phyloP scores from a whole-genome alignment of 352 stramenopile species.

The Hyaloperonospora brassicae region DNA sequence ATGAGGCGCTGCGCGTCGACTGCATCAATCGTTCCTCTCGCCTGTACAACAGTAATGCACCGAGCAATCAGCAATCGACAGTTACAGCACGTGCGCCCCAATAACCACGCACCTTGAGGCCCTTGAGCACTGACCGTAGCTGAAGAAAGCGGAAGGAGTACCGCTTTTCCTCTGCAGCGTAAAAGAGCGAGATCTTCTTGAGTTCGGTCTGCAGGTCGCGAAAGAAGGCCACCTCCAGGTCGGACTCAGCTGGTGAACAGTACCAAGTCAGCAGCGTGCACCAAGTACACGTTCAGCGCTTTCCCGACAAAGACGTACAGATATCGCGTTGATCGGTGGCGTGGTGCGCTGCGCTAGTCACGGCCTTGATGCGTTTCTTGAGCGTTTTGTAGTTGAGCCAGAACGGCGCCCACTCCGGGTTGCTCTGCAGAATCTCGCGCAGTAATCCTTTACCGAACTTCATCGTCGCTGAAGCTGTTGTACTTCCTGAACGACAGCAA shows the following conservation, averaged over 20 bases:
- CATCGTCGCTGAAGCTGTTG: constrained; percentile 27
- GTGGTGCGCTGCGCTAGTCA: constrained; percentile 37
- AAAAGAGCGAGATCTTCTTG: constrained; percentile 80
- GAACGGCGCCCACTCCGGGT: constrained; percentile 75
- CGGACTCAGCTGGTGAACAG: constrained; percentile 39
- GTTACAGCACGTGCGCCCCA: neutral
- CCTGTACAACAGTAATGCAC: constrained; percentile 15
- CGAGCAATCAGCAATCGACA: neutral
- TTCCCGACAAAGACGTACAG: constrained; percentile 21
- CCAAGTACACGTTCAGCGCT: neutral
- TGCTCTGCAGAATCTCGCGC: constrained; percentile 62
- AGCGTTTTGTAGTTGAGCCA: constrained; percentile 85
- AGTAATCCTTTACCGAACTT: constrained; percentile 79
- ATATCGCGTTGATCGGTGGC: constrained; percentile 37
- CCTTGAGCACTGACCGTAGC: constrained; percentile 57
- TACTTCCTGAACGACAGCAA: neutral
- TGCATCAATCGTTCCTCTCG: constrained; percentile 34
- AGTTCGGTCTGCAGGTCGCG: constrained; percentile 61
- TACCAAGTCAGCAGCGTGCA: neutral
- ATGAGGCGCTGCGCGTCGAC: constrained; percentile 65
- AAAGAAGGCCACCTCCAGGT: constrained; percentile 75
- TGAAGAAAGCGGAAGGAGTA: constrained; percentile 63
- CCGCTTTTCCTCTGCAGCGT: constrained; percentile 64
- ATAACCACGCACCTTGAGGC: constrained; percentile 37
- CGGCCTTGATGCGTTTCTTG: constrained; percentile 79